Evolutionary conservation across 805 yeast genomes (phyloP), one percentile per base, ranked within the genome.

Genomic region (Candida cerambycidarum): DNA sequence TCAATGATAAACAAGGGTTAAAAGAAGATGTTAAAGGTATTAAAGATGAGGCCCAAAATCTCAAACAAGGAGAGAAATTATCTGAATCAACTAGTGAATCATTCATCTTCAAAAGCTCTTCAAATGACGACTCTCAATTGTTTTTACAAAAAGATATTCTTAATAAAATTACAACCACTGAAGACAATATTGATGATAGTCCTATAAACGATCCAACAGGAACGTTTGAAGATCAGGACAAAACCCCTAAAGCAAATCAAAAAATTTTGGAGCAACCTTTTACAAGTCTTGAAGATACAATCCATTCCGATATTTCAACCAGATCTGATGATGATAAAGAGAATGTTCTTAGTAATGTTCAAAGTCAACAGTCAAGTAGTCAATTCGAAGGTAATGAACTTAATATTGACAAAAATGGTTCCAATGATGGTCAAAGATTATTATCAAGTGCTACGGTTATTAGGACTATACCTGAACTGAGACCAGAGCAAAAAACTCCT

Each of bases 181-280:
- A 64, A 19, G 63, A 61, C 34, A 62, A 62, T 43, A 60, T 60
- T 21, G 68, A 63, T 40, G 67, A 59, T 18, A 43, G 42, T 25
- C 38, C 35, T 25, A 38, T 30, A 9, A 28, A 38, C n/a, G 42
- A 46, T 13, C 42, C 35, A 31, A 29, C 35, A n/a, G 51, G 51
- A 4, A 39, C 38, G 2, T 41, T 29, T 14, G 44, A 42, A 9
- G 35, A 32, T 16, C 41, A 29, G 23, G 43, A 30, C 17, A 27
- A 16, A 13, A 17, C 36, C 31, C 32, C 39, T 7, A 27, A 27
- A 28, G n/a, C 18, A 3, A 18, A 32, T 12, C 3, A 12, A 31
- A 5, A 27, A n/a, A 6, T 9, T 13, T 6, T 33, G 7, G 39
- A 16, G 3, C 23, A 15, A 9, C 24, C 23, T 12, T 12, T 16